These are phyloP conservation scores for Marasmius fiardii DNA, from an alignment of 1,284 basidiomycete species.

Conservation along the genomic window DNA sequence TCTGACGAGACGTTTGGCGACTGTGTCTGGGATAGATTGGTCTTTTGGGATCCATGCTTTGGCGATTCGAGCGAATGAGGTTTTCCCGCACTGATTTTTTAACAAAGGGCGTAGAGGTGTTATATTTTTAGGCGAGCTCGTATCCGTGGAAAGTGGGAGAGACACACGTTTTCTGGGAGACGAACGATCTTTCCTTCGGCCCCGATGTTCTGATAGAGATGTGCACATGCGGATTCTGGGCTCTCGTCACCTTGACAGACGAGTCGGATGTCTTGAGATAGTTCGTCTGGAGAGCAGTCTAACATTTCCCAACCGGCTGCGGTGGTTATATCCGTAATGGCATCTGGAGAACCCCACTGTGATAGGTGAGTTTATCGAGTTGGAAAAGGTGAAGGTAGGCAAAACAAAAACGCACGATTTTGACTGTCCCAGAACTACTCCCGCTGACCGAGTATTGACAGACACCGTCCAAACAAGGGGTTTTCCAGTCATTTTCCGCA, in stretches of 20 bases:
- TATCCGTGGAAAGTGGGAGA: constrained; percentile 1
- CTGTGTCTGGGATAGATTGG: constrained; percentile 28
- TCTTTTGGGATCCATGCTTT: constrained; percentile 26
- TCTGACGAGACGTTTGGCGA: constrained; percentile 21
- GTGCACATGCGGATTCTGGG: constrained; percentile 10
- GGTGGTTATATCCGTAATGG: constrained; percentile 20
- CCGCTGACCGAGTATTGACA: constrained; percentile 19
- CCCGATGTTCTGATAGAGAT: constrained; percentile 15
- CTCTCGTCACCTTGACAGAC: constrained; percentile 13
- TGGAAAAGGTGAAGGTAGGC: neutral
- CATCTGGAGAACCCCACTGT: constrained; percentile 18
- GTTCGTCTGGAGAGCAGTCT: constrained; percentile 13
- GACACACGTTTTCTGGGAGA: constrained; percentile 18
- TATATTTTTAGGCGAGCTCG: too few species aligned
- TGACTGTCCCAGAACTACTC: constrained; percentile 15
- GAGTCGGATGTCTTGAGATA: constrained; percentile 19
- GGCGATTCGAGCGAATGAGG: constrained; percentile 38
- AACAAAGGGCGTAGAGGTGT: neutral
- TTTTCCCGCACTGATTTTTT: constrained; percentile 29
- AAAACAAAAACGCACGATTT: constrained; percentile 19
- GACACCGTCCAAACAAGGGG: constrained; percentile 19
- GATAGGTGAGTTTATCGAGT: neutral
- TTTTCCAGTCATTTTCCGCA: constrained; percentile 20
- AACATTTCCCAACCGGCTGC: constrained; percentile 21
- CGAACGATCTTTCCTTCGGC: constrained; percentile 20